Evolutionary conservation across 1,139 yeast species (phyloP), one percentile per base, ranked within the genome.

Genomic region (Geotrichum australiense): DNA sequence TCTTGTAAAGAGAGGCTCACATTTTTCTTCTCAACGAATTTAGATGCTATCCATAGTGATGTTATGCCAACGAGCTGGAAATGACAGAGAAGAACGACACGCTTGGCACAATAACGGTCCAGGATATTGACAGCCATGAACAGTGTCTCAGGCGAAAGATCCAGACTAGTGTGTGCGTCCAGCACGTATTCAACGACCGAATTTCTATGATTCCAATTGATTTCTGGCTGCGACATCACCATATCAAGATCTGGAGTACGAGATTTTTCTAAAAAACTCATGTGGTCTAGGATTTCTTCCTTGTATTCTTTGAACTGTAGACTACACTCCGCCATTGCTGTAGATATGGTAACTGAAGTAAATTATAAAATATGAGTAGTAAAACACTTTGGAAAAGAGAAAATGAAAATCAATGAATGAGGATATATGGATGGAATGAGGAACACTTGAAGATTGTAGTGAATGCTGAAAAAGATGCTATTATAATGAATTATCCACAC

Each of bases 121-220:
- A 89, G 81, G 44, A 86, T 69, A 63, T 89, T 89, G 47, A 86
- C 81, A 5, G 96, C 89, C 51, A 89, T 69, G 58, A 79, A 89
- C 48, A 89, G 69, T 11, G 96, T 85, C 63, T 89, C 97, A 2
- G 96, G 96, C 44, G 80, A 82, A 43, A 91, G 69, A 47, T 74
- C 78, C 54, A 89, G 73, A 39, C 87, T 76, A 8, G 78, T 68
- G 59, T 89, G 97, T 51, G 85, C 70, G 60, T 86, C 95, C 42
- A 86, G 68, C 41, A 87, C 63, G 56, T 84, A 86, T 57, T 87
- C 95, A 40, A 89, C 70, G 41, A 89, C 68, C 54, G 76, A 82
- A 1, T 96, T 94, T 53, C 97, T 73, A 94, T 87, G 85, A 56
- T 72, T 78, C 95, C 96, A 86, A 53, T 80, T 81, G 46, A 87